Base-by-base conservation (phyloP, 1,284 basidiomycete genomes). In the Leccinum laetum region DNA sequence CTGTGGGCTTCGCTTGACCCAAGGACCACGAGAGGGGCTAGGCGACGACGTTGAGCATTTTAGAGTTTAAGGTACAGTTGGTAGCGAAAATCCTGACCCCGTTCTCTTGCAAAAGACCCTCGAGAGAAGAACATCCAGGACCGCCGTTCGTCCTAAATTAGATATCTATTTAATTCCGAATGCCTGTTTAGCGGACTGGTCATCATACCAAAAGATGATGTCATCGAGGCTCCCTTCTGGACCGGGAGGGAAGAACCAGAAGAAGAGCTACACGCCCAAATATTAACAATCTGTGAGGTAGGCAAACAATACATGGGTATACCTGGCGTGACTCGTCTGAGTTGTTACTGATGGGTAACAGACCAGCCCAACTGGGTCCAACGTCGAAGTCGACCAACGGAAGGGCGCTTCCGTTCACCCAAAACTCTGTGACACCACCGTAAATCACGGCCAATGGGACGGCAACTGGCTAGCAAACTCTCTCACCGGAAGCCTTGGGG, bases 221-320 rank as follows among this genome's bases (percentile, higher is more conserved):
- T 93, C 90, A 69, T 93, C 88, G 13, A 84, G 72, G 64, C 86
- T 90, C 11, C 88, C 89, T 71, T 87, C 79, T 9, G 88, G 88
- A 6, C 89, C 89, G 1, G 91, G 87, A 53, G 92, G 92, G 79
- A 93, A 93, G 78, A 93, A 90, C 93, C 92, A 94, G 78, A 95
- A 94, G 82, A 91, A 94, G 9, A 94, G 81, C 88, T 94, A 63
- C 2, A 44, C 21, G 55, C 56, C 58, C 29, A 58, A 46, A 88
- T 91, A 68, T 87, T 82, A 53, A 53, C 8, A 24, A 24, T 86
- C 82, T 76, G 91, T 82, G 72, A 93, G 93, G 79, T 92, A 93
- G 56, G 85, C 63, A 53, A 16, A 53, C 3, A 0, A 2, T 16
- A 16, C 24, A 11, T 16, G 3, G 1, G 24, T 26, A 26, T 66